Evolutionary conservation across 2,329 filamentous ascomycete species (phyloP).

Genomic region (Arthroderma uncinatum): DNA sequence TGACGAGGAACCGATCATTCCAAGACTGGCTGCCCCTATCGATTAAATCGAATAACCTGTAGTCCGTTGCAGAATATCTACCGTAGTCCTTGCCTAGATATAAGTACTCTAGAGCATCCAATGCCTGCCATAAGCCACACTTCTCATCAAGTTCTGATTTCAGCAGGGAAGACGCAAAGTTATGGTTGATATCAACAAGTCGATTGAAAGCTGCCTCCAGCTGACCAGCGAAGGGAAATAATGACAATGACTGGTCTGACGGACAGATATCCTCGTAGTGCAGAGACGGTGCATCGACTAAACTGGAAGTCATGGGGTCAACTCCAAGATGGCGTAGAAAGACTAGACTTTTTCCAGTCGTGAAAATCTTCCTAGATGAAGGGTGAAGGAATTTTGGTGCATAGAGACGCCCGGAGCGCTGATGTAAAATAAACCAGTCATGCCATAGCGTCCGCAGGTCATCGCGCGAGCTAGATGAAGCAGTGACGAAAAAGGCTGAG

Average conservation of each 20-base stretch:
- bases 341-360: conserved; percentile 76
- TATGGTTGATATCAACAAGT: conserved; percentile 69
- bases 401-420: conserved; percentile 47
- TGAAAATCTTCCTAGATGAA: conserved; percentile 63
- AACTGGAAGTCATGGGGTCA: conserved; percentile 22
- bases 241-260: conserved; percentile 27
- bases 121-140: conserved; percentile 54
- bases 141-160: conserved; percentile 55
- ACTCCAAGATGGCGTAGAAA: conserved; percentile 62
- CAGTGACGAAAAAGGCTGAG: conserved; percentile 63
- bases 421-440: conserved; percentile 57
- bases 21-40: conserved; percentile 51
- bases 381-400: conserved; percentile 65
- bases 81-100: conserved; percentile 70
- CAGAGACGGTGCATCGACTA: conserved; percentile 28
- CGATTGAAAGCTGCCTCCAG: conserved; percentile 59
- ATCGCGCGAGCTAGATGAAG: conserved; percentile 42
- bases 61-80: conserved; percentile 53
- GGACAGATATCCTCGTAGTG: conserved; percentile 25
- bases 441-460: conserved; percentile 63
- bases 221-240: conserved; percentile 48
- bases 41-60: conserved; percentile 62
- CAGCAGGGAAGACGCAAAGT: conserved; percentile 55
- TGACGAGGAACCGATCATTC: conserved; percentile 73
- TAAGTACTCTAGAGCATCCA: conserved; percentile 58